phyloP scores from a whole-genome alignment of 495 filamentous ascomycete species.

The Aspergillus sclerotioniger region DNA sequence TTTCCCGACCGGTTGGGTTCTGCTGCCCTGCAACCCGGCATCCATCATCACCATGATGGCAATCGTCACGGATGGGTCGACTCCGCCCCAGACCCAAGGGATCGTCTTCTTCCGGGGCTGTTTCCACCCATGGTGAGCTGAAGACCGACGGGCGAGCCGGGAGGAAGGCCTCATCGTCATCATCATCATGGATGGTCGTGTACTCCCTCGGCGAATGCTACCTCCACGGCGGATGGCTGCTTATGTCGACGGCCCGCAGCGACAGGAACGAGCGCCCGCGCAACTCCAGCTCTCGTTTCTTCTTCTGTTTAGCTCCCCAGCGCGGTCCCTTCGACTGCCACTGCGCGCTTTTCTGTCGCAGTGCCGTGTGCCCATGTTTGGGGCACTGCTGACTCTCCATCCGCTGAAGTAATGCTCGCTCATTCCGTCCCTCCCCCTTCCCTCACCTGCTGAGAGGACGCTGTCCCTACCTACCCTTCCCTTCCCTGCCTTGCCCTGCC shows the following conservation, averaged over 20 bases:
- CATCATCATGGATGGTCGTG: not conserved
- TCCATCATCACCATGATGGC: not conserved
- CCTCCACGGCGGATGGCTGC: not conserved
- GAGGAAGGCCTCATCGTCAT: not conserved
- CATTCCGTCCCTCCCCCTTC: slow-evolving; percentile 14
- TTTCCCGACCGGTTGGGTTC: not conserved
- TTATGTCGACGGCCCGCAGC: not conserved
- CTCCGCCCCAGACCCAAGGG: not conserved
- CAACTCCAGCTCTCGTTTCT: slow-evolving; percentile 5
- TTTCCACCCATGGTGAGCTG: not conserved
- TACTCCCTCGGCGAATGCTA: not conserved
- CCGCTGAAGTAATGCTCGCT: slow-evolving; percentile 22
- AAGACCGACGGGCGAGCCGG: not conserved
- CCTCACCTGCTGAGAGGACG: slow-evolving; percentile 5
- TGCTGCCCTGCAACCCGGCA: not conserved
- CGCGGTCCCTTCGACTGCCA: slow-evolving; percentile 3
- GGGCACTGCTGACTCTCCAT: slow-evolving; percentile 12
- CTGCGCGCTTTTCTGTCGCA: slow-evolving; percentile 5
- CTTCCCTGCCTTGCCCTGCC: slow-evolving; percentile 6
- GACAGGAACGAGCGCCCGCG: slow-evolving; percentile 1
- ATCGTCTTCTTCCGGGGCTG: too few species aligned
- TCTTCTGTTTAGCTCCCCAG: slow-evolving; percentile 9
- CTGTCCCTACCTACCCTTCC: too few species aligned
- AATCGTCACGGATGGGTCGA: not conserved
- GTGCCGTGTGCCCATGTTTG: slow-evolving; percentile 1